These are phyloP conservation scores for Colletotrichum sp. DNA, from an alignment of 2,329 filamentous ascomycete species.

Conservation along the genomic window DNA sequence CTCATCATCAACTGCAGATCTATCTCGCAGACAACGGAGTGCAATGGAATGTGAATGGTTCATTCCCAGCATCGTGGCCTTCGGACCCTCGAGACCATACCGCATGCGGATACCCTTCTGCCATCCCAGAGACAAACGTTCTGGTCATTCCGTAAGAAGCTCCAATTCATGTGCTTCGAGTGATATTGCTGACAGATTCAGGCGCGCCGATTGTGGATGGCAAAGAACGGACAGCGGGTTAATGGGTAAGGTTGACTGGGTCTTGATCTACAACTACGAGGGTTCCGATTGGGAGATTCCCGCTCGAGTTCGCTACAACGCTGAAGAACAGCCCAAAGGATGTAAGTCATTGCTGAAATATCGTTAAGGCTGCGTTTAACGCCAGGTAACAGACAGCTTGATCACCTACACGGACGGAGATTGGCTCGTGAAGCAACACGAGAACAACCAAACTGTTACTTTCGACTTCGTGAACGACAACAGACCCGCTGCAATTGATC, in stretches of 20 bases:
- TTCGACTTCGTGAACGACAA: neutral
- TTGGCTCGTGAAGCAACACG: conserved; percentile 3
- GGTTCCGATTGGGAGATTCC: neutral
- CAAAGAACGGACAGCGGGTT: neutral
- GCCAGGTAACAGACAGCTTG: neutral
- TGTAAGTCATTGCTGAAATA: neutral
- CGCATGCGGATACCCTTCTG: neutral
- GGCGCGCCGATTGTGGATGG: neutral
- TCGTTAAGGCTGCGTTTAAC: neutral
- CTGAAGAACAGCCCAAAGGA: neutral
- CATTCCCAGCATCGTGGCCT: neutral
- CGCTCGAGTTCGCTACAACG: neutral
- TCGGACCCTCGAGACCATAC: neutral
- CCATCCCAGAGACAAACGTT: neutral
- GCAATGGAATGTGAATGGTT: neutral
- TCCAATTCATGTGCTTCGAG: neutral
- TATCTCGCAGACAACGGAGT: neutral
- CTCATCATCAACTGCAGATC: neutral
- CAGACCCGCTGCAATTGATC: neutral
- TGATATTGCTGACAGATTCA: neutral
- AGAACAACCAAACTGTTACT: neutral
- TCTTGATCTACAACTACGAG: conserved; percentile 5
- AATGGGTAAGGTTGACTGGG: neutral
- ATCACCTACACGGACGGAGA: neutral
- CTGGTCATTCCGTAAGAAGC: neutral